phyloP scores from a whole-genome alignment of 1,139 yeast genomes.

The Hyphopichia buzzinii region DNA sequence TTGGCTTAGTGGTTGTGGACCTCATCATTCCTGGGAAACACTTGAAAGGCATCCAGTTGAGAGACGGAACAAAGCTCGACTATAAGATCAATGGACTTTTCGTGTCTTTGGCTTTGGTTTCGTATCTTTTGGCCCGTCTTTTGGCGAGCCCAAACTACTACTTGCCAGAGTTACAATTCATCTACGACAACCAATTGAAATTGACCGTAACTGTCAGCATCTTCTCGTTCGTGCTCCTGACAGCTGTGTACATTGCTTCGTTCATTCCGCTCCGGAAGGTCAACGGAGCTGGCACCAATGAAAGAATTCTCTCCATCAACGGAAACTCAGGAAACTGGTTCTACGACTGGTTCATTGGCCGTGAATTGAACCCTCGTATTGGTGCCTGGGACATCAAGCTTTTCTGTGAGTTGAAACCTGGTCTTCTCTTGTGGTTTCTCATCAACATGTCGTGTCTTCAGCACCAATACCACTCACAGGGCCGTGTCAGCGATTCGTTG shows the following conservation, averaged over 20 bases:
- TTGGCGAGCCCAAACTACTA: conserved; percentile 44
- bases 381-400: conserved; percentile 85
- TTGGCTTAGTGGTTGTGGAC: conserved; percentile 61
- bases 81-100: conserved; percentile 83
- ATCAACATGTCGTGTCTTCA: conserved; percentile 79
- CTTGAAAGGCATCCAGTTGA: conserved; percentile 63
- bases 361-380: conserved; percentile 90
- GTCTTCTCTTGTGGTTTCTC: conserved; percentile 81
- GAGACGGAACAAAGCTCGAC: conserved; percentile 69
- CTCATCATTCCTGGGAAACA: conserved; percentile 68
- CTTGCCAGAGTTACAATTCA: conserved; percentile 76
- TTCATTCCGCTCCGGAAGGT: conserved; percentile 53
- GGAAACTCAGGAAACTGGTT: conserved; percentile 78
- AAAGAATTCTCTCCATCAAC: conserved; percentile 74
- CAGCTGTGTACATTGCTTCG: conserved; percentile 64
- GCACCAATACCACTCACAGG: conserved; percentile 65
- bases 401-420: conserved; percentile 94
- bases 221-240: conserved; percentile 63
- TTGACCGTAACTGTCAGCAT: conserved; percentile 61
- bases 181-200: conserved; percentile 67
- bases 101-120: conserved; percentile 47
- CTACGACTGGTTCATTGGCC: conserved; percentile 96
- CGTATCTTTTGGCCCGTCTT: conserved; percentile 51
- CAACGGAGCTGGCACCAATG: conserved; percentile 57
- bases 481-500: conserved; percentile 70